Evolutionary conservation across 495 filamentous ascomycete species (phyloP).

Genomic region (Aspergillus hancockii): DNA sequence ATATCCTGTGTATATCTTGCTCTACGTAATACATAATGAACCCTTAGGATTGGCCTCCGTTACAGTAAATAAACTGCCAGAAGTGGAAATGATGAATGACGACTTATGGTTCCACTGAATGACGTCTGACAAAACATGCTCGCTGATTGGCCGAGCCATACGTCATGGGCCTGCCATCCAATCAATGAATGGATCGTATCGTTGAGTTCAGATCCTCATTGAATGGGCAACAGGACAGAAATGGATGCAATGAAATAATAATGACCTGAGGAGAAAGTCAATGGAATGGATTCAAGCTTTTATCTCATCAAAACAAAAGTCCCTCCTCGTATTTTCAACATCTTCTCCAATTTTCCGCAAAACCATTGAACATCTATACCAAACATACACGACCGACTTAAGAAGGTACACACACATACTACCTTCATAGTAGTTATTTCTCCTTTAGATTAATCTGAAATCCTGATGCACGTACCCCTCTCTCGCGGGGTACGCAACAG

Average conservation of each 20-base stretch:
- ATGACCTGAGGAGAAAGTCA: not conserved
- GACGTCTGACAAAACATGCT: constrained; percentile 12
- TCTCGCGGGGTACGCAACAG: constrained; percentile 17
- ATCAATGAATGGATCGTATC: not conserved
- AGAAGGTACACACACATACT: no score
- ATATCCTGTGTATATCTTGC: constrained; percentile 4
- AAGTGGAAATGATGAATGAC: not conserved
- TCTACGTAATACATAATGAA: no score
- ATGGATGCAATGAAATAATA: not conserved
- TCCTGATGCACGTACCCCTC: constrained; percentile 26
- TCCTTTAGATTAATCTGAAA: not conserved
- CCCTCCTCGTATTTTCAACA: no score
- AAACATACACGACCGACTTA: no score
- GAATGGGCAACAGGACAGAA: not conserved
- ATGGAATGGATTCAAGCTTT: no score
- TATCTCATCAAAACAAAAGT: no score
- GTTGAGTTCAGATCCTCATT: no score
- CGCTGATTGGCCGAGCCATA: constrained; percentile 13
- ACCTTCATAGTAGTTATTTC: no score
- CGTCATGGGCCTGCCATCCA: not conserved
- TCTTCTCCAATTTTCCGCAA: not conserved
- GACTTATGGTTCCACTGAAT: no score
- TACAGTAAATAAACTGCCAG: not conserved
- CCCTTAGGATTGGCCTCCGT: no score
- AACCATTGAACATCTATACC: not conserved